phyloP scores from a whole-genome alignment of 345 rosid species.

The Heritiera fomes region DNA sequence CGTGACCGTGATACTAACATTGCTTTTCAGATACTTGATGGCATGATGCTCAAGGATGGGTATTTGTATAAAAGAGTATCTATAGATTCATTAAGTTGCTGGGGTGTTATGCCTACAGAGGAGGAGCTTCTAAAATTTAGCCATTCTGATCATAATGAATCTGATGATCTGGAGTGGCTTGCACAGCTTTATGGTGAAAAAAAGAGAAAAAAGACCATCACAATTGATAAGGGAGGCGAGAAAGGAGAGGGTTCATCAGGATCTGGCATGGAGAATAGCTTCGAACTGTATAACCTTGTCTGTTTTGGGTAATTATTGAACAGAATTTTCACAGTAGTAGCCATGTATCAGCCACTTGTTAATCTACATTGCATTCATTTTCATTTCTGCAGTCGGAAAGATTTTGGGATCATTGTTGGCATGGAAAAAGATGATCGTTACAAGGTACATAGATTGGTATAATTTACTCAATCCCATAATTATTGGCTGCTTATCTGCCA shows the following conservation, averaged over 20 bases:
- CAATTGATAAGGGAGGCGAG: conserved; percentile 52
- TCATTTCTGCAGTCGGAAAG: conserved; percentile 69
- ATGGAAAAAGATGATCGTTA: conserved; percentile 81
- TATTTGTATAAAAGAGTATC: conserved; percentile 73
- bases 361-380: conserved; percentile 23
- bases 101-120: conserved; percentile 67
- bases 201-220: conserved; percentile 50
- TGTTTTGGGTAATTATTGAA: conserved; percentile 64
- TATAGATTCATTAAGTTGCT: conserved; percentile 63
- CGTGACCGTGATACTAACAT: conserved; percentile 83
- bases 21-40: conserved; percentile 69
- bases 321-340: conserved; percentile 19
- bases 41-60: conserved; percentile 89
- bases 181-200: conserved; percentile 75
- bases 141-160: conserved; percentile 56
- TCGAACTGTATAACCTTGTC: conserved; percentile 64
- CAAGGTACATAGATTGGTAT: conserved; percentile 56
- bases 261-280: conserved; percentile 41
- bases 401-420: conserved; percentile 81
- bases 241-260: conserved; percentile 72
- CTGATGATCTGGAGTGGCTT: conserved; percentile 75
- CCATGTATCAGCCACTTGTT: conserved; percentile 9
- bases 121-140: conserved; percentile 77
- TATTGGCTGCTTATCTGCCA: conserved; percentile 28
- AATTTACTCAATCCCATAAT: conserved; percentile 17